These are phyloP conservation scores for Moniliophthora roreri DNA, from an alignment of 1,284 basidiomycete genomes.

Conservation along the genomic window DNA sequence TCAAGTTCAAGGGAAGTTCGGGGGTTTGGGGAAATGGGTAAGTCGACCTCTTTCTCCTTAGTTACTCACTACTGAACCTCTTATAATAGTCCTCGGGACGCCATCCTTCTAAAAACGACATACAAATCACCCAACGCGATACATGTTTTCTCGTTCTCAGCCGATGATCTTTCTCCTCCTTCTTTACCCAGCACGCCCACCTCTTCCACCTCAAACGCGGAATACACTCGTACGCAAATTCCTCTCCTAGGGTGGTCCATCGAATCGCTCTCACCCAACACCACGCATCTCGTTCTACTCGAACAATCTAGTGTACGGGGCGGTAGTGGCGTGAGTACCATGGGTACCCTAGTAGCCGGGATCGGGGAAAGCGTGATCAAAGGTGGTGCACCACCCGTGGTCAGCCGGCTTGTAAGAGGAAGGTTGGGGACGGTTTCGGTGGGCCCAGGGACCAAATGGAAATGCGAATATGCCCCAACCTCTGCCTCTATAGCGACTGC, in stretches of 20 bases:
- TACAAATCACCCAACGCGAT: constrained; percentile 97
- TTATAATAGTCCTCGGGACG: constrained; percentile 76
- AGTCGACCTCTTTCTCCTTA: constrained; percentile 21
- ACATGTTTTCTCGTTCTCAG: constrained; percentile 95
- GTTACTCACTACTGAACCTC: constrained; percentile 6
- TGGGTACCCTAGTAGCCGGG: no score
- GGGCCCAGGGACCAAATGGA: no score
- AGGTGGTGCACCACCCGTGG: no score
- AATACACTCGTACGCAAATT: constrained; percentile 76
- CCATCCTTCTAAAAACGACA: constrained; percentile 89
- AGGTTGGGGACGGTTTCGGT: no score
- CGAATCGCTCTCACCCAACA: no score
- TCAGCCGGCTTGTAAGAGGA: no score
- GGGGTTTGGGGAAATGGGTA: constrained; percentile 80
- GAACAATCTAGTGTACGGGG: no score
- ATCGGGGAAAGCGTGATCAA: no score
- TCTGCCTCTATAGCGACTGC: constrained; percentile 26
- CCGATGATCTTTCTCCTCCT: constrained; percentile 23
- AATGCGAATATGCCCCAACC: constrained; percentile 48
- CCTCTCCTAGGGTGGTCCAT: constrained; percentile 73
- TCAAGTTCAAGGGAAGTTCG: constrained; percentile 81
- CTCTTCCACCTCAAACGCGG: constrained; percentile 63
- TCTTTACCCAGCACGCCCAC: neutral
- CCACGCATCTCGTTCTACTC: no score
- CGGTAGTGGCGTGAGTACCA: no score